Base-by-base conservation (phyloP, 225 moss, liverwort and hornwort genomes). In the Sphagnum tenellum region DNA sequence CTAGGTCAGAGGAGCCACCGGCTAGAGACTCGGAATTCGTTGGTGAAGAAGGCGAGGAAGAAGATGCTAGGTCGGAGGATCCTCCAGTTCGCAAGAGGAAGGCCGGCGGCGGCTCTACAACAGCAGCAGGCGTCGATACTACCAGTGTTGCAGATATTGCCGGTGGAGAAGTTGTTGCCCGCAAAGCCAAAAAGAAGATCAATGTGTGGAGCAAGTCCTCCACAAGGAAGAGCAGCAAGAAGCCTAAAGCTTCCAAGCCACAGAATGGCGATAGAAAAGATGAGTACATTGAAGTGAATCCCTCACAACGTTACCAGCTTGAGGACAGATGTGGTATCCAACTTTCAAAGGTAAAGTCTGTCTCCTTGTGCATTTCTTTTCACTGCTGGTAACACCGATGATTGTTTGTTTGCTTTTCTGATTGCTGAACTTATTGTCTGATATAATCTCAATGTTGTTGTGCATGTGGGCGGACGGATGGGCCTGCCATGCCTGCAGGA, bases 171-270 rank as follows among this genome's bases (percentile, higher is more conserved):
- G 76, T 77, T 57, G 82, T 88, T 67, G 71, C 81, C 47, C 91
- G 81, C 63, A 95, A 74, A 63, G 86, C 89, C 46, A 95, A 89
- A 77, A 95, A 95, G 75, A 85, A 82, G 69, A 76, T 72, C 45
- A 95, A 92, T 62, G 88, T 91, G 49, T 95, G 91, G 94, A 95
- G 87, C 53, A 95, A 89, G 78, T 88, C 91, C 47, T 79, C 89
- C 2, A 88, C 94, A 49, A 86, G 94, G 48, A 95, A 95, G 73
- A 88, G 86, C 69, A 82, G 85, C 63, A 95, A 89, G 77, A 95
- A 91, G 69, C 82, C 80, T 50, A 86, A 78, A 64, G 73, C 88
- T 8, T 82, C 88, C 68, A 88, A 84, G 61, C 71, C 70, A 55
- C 84, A 82, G 50, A 82, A 50, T 71, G 86, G 91, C 12, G 91